phyloP scores from a whole-genome alignment of 139 green algal species.

The Limnomonas spitsbergensis region DNA sequence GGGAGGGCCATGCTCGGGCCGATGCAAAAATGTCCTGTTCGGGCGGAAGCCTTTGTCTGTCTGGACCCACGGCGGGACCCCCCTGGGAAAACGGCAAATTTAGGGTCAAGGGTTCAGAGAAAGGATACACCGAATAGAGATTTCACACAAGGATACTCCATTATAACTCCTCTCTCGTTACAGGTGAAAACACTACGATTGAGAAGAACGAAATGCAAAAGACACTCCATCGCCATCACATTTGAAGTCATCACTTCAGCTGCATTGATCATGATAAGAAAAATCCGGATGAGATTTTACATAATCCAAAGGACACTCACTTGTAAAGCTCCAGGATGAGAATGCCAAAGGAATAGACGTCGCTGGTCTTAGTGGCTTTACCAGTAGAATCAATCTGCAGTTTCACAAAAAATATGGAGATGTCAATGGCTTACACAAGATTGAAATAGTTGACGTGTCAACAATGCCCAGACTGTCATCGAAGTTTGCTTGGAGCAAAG shows the following conservation, averaged over 20 bases:
- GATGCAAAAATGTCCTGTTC: background rate
- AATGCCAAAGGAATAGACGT: constrained; percentile 10
- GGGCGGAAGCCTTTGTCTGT: background rate
- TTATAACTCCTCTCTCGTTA: background rate
- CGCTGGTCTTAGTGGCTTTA: background rate
- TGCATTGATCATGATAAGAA: constrained; percentile 1
- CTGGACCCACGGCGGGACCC: background rate
- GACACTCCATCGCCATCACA: no score
- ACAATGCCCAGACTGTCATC: no score
- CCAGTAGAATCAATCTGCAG: background rate
- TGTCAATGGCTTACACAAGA: no score
- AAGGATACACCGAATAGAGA: background rate
- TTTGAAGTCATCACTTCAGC: no score
- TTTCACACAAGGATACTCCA: background rate
- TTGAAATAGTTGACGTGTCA: no score
- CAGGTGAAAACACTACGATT: no score
- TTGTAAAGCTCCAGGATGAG: constrained; percentile 3
- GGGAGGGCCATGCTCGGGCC: background rate
- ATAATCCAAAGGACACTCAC: background rate
- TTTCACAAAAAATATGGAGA: no score
- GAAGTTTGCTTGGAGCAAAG: no score
- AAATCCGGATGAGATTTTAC: background rate
- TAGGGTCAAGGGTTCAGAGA: background rate
- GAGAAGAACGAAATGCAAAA: no score
- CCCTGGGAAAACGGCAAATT: no score